These are phyloP conservation scores for Phytophthora sp. DNA, from an alignment of 352 stramenopile genomes.

Conservation along the genomic window DNA sequence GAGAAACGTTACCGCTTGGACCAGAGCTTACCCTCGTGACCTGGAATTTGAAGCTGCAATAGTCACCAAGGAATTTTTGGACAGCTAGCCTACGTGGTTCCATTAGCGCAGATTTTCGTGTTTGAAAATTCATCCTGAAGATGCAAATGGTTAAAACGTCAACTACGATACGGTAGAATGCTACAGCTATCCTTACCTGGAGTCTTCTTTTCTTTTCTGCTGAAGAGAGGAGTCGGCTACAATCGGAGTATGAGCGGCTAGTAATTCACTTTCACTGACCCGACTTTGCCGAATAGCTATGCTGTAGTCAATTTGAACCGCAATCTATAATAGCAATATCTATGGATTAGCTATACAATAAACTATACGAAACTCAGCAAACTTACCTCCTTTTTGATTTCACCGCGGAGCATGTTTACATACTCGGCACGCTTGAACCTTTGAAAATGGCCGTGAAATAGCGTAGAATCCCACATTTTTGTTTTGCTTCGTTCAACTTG, in stretches of 20 bases:
- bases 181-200: too few relatives aligned
- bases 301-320: slow-evolving; percentile 66
- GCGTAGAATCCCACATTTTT: slow-evolving; percentile 68
- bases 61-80: slow-evolving; percentile 51
- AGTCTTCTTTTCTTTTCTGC: slow-evolving; percentile 35
- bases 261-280: slow-evolving; percentile 24
- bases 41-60: slow-evolving; percentile 68
- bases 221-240: slow-evolving; percentile 1
- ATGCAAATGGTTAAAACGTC: too few relatives aligned
- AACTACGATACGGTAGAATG: too few relatives aligned
- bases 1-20: background rate
- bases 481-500: slow-evolving; percentile 59
- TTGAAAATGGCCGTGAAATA: slow-evolving; percentile 74
- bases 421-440: slow-evolving; percentile 69
- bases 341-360: too few relatives aligned
- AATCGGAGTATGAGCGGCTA: slow-evolving; percentile 6
- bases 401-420: slow-evolving; percentile 58
- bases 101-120: slow-evolving; percentile 54
- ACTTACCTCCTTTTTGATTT: slow-evolving; percentile 79
- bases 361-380: too few relatives aligned
- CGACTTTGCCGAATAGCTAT: slow-evolving; percentile 38
- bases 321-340: slow-evolving; percentile 44
- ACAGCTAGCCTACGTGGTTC: slow-evolving; percentile 45
- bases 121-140: slow-evolving; percentile 53
- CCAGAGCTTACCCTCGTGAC: background rate